Evolutionary conservation across 116 monocot species (phyloP), one percentile per base, ranked within the genome.

Genomic region (Phalaenopsis hybrid): DNA sequence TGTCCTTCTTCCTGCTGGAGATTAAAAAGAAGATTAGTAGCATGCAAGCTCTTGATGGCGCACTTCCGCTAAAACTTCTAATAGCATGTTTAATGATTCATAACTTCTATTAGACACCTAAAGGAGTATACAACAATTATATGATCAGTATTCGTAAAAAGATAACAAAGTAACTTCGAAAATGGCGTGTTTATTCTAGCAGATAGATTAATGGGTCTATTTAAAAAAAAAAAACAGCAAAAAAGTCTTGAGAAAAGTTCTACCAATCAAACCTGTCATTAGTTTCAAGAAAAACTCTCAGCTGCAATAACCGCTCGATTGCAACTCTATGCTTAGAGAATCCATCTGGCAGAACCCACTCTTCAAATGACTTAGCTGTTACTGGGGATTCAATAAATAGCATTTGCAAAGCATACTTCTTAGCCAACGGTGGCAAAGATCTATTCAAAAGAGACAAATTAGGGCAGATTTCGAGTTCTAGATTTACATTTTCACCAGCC

Each of bases 371-470:
- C 84, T 89, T 88, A 37, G 95, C 88, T 33, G 88, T 73, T 52
- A 99, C 57, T n/a, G 93, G 81, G 52, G 89, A 81, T 68, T 92
- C 92, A 79, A 99, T 82, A 31, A 85, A 99, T 65, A 99, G 46
- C 94, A 94, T 86, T 84, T 95, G 99, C 85, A 99, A 73, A 41
- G 84, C 90, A 81, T 95, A 99, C 87, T 94, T 99, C 92, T 99
- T 99, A 6, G 95, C 95, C 79, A 99, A 73, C 23, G 99, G 93
- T 31, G 99, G 93, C 76, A 99, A 85, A 23, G 95, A 99, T 86
- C 99, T 99, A 52, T 21, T 33, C 15, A 85, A 17, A 55, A 74
- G 50, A 63, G 13, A 75, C 0, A 55, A 77, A 61, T n/a, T 57
- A 83, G 17, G 13, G 78, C 6, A 68, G n/a, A 11, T 5, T 68